These are phyloP conservation scores for Penicillium nordicum DNA, from an alignment of 2,329 filamentous ascomycete species.

Conservation along the genomic window DNA sequence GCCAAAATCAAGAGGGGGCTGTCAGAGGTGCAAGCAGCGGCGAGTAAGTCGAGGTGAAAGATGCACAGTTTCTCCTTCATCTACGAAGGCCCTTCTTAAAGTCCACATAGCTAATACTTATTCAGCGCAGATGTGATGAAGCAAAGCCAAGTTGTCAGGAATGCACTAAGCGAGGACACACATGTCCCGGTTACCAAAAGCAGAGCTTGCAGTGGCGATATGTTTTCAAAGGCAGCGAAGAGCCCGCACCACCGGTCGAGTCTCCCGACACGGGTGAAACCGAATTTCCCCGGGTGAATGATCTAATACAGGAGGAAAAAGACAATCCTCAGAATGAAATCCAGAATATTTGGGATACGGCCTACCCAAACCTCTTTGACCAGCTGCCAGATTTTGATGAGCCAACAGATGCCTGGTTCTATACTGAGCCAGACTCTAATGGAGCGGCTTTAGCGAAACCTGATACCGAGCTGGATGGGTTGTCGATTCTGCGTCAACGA, in stretches of 20 bases:
- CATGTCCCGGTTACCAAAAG: constrained; percentile 21
- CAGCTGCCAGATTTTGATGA: constrained; percentile 16
- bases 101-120: background rate
- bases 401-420: constrained; percentile 6
- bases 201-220: constrained; percentile 23
- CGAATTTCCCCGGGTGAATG: background rate
- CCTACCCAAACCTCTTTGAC: constrained; percentile 14
- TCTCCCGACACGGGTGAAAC: background rate
- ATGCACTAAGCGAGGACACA: constrained; percentile 18
- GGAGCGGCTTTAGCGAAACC: constrained; percentile 1
- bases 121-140: constrained; percentile 24
- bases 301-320: background rate
- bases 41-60: constrained; percentile 23
- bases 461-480: constrained; percentile 10
- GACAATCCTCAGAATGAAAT: constrained; percentile 1
- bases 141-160: constrained; percentile 24
- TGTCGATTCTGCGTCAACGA: constrained; percentile 19
- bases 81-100: background rate
- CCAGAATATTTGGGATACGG: constrained; percentile 13
- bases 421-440: background rate
- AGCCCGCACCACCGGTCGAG: background rate
- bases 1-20: constrained; percentile 24
- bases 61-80: constrained; percentile 6
- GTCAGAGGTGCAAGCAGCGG: constrained; percentile 24
- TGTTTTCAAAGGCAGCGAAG: constrained; percentile 16